Base-by-base conservation (phyloP, 495 filamentous ascomycete species). In the Aspergillus mulundensis region DNA sequence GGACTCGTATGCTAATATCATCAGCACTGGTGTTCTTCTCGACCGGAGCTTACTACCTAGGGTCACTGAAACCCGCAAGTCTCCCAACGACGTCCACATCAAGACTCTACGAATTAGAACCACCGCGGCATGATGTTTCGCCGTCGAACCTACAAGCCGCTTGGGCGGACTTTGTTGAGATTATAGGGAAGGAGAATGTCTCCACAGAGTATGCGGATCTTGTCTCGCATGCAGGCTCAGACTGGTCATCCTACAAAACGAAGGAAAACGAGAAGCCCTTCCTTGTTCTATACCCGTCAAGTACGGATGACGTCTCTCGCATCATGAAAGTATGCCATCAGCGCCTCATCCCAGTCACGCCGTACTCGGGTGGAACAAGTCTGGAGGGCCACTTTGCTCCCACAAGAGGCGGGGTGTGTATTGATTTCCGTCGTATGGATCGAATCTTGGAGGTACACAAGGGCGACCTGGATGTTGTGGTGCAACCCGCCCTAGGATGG, bases 81-180 rank as follows among this genome's bases (percentile, higher is more conserved):
- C 73, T 80, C 3, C 80, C 88, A 4, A 77, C 79, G 7, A 68
- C 79, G 8, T 96, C 95, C 14, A 96, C 91, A n/a, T 72, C 82
- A 0, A 80, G 87, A 5, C 82, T 97, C 18, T 66, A 68, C 39
- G 76, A 80, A 23, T 71, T 85, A 20, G 75, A 71, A 5, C 70
- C 84, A 0, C 88, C 87, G 0, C 72, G 75, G 55, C 89, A 95
- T 66, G 83, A 96, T 62, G 79, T 84, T 45, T 80, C 84, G 28
- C 81, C 80, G 48, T 77, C 82, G 16, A 94, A 92, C 63, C 81
- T 97, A 38, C 87, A 97, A 73, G 90, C 95, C 8, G 90, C 93
- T 3, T 98, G 95, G 94, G 77, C 87, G 5, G 94, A 98, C 68
- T 92, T 97, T 64, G 84, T 86, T 39, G 80, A 81, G 24, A 87